Base-by-base conservation (phyloP, 2,329 filamentous ascomycete genomes). In the Cladosporium sp. region DNA sequence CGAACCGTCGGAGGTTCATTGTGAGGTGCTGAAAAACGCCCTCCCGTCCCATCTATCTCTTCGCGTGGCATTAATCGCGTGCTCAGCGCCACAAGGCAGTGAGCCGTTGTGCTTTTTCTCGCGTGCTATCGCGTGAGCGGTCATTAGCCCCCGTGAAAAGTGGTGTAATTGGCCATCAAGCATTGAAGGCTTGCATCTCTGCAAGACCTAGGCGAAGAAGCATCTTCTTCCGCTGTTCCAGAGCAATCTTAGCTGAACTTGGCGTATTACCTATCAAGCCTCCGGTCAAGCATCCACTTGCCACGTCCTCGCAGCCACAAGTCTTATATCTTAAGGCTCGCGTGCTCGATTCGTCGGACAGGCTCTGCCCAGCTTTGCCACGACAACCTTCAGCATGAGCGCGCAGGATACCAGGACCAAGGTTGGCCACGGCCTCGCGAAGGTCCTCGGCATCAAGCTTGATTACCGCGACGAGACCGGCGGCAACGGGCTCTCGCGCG, bases 401-500 rank as follows among this genome's bases (percentile, higher is more conserved):
- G 62, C 64, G 15, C 39, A 15, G 19, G 19, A 29, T 38, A 61
- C 65, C 29, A 59, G 63, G 24, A 79, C 78, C 59, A 84, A 85
- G 67, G 59, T 86, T 57, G 86, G 89, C 70, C 85, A 85, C 63
- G 74, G 76, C 60, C 69, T 95, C 67, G 91, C 90, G 65, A 93
- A 89, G 68, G 77, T 76, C 54, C 77, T 96, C 30, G 86, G 88
- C 52, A 95, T 96, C 76, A 88, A 93, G 68, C 73, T 95, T 27
- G 75, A 88, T 54, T 81, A 85, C 54, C 76, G 81, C 38, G 79
- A 91, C 53, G 76, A 79, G 49, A 70, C 75, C 34, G 71, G 73
- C 30, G 70, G 71, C 49, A 32, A 29, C 38, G 79, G 83, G 40
- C 76, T 89, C 44, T 86, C 85, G 11, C 78, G 86, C 41, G 88